A percentile compares a stretch with the other conserved stretches of the same genome.
Evolutionary conservation across 163 green algal species (phyloP).

Genomic region (Scenedesmus sp.): DNA sequence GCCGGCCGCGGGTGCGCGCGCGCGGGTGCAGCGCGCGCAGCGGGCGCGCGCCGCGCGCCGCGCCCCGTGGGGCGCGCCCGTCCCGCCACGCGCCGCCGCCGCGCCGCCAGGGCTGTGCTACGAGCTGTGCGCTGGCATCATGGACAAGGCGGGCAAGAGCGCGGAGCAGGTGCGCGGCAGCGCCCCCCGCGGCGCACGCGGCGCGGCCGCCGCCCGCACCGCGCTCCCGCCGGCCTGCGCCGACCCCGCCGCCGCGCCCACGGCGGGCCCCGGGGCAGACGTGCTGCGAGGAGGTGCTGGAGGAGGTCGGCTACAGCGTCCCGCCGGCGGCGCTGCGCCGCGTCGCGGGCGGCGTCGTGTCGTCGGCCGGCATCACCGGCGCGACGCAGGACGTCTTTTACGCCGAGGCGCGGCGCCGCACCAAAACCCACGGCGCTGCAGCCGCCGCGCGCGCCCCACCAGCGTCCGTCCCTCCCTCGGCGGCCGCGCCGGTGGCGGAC

Average conservation of each 20-base stretch:
- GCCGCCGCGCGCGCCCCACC: background rate
- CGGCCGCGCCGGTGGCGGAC: background rate
- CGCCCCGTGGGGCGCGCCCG: too few relatives aligned
- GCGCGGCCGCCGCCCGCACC: too few relatives aligned
- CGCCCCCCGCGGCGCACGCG: slow-evolving; percentile 1
- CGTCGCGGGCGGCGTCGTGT: slow-evolving; percentile 6
- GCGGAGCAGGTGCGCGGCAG: slow-evolving; percentile 64
- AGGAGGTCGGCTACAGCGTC: slow-evolving; percentile 54
- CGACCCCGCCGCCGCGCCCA: too few relatives aligned
- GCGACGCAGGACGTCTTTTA: slow-evolving; percentile 20
- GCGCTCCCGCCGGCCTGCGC: background rate
- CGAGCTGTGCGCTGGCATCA: slow-evolving; percentile 90
- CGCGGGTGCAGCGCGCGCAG: background rate
- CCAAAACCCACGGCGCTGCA: background rate
- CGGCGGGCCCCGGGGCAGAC: background rate
- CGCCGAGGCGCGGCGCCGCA: background rate
- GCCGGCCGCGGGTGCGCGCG: slow-evolving; percentile 40
- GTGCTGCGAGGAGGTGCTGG: slow-evolving; percentile 48
- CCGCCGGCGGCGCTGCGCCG: slow-evolving; percentile 9
- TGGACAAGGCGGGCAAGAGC: slow-evolving; percentile 82
- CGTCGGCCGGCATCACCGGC: slow-evolving; percentile 36
- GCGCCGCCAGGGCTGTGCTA: slow-evolving; percentile 80
- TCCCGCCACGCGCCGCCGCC: too few relatives aligned
- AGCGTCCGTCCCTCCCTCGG: background rate
- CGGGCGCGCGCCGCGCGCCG: too few relatives aligned